Percentiles rank a stretch among this genome's conserved stretches.
phyloP scores from a whole-genome alignment of 2,329 filamentous ascomycete species.

The Alternaria sp. region DNA sequence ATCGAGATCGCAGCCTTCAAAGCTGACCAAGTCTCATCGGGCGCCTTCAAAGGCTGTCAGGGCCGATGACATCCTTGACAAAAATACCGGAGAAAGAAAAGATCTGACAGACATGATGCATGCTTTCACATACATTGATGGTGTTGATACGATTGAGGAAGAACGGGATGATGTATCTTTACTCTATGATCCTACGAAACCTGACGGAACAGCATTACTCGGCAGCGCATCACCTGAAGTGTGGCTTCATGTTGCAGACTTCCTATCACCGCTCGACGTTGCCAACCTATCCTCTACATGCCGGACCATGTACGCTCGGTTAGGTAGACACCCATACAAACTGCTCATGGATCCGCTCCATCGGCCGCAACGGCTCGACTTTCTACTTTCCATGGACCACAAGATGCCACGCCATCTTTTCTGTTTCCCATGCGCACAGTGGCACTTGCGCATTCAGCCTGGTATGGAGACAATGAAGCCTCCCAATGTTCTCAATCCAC shows the following conservation, averaged over 20 bases:
- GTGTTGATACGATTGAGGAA: constrained; percentile 30
- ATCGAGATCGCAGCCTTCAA: constrained; percentile 21
- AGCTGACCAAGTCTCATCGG: constrained; percentile 31
- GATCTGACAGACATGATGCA: constrained; percentile 45
- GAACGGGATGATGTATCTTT: constrained; percentile 13
- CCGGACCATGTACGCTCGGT: constrained; percentile 32
- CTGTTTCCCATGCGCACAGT: constrained; percentile 64
- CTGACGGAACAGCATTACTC: constrained; percentile 33
- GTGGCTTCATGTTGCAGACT: constrained; percentile 34
- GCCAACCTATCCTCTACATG: constrained; percentile 38
- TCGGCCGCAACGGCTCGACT: constrained; percentile 54
- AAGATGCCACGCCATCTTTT: constrained; percentile 63
- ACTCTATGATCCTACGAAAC: constrained; percentile 29
- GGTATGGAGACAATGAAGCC: constrained; percentile 62
- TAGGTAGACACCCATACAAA: constrained; percentile 31
- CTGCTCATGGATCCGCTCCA: constrained; percentile 50
- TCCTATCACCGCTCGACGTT: constrained; percentile 36
- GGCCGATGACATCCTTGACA: constrained; percentile 34
- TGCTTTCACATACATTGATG: constrained; percentile 37
- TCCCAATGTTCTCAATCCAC: constrained; percentile 60
- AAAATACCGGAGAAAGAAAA: constrained; percentile 40
- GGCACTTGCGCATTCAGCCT: constrained; percentile 60
- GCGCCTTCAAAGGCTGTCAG: constrained; percentile 17
- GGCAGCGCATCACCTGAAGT: constrained; percentile 30
- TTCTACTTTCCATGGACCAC: constrained; percentile 60